Conservation (phyloP, 2,329 filamentous ascomycete genomes). For the Sporothrix phasma region DNA sequence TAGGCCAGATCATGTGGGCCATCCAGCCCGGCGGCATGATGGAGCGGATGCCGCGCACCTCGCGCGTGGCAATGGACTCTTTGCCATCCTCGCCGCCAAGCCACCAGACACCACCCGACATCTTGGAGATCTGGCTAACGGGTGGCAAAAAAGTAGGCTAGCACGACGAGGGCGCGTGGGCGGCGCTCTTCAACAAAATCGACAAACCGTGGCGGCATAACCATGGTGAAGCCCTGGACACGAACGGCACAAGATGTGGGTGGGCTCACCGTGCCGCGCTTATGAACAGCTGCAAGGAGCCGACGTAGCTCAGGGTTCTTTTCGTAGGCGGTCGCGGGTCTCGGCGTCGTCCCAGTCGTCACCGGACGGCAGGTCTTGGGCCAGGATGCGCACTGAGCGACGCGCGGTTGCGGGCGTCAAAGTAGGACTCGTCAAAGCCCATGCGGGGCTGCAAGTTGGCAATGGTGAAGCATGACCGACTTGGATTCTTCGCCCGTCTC, state of each 20-base stretch:
- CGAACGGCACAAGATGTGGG: slow-evolving; percentile 24
- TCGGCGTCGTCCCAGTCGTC: slow-evolving; percentile 20
- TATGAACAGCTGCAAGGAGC: slow-evolving; percentile 22
- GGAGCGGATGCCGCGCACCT: slow-evolving; percentile 22
- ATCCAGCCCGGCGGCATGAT: slow-evolving; percentile 20
- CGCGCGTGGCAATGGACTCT: slow-evolving; percentile 21
- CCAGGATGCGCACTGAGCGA: slow-evolving; percentile 18
- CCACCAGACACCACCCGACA: slow-evolving; percentile 21
- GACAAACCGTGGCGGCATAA: slow-evolving; percentile 21
- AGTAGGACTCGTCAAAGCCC: slow-evolving; percentile 23
- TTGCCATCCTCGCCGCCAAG: slow-evolving; percentile 17
- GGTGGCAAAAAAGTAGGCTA: slow-evolving; percentile 24
- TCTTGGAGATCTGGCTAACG: slow-evolving; percentile 18
- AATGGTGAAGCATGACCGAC: slow-evolving; percentile 18
- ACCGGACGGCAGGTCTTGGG: slow-evolving; percentile 17
- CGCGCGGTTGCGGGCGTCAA: slow-evolving; percentile 20
- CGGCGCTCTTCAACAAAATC: slow-evolving; percentile 20
- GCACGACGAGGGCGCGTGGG: slow-evolving; percentile 22
- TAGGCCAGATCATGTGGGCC: slow-evolving; percentile 21
- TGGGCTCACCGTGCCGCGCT: slow-evolving; percentile 25
- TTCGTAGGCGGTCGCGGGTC: slow-evolving; percentile 23
- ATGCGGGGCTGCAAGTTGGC: slow-evolving; percentile 20
- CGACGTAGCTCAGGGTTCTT: slow-evolving; percentile 23
- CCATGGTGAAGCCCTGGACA: slow-evolving; percentile 22
- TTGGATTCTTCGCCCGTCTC: slow-evolving; percentile 13